phyloP scores from a whole-genome alignment of 257 asterid species.

The Cordia subcordata region DNA sequence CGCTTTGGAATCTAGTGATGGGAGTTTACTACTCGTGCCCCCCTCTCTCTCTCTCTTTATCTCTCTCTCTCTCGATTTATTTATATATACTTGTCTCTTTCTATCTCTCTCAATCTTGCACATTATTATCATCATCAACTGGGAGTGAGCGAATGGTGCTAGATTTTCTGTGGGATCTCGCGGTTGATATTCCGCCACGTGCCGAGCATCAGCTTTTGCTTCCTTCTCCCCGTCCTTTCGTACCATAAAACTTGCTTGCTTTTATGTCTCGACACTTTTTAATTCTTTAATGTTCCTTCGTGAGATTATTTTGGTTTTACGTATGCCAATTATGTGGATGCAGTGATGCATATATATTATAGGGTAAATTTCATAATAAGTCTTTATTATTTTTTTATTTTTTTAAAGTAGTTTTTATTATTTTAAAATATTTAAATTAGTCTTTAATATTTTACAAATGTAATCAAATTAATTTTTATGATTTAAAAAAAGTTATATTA shows the following conservation, averaged over 20 bases:
- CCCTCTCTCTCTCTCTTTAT: conserved; percentile 8
- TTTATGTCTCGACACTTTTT: conserved; percentile 54
- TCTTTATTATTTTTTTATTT: too few relatives aligned
- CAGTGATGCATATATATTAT: too few relatives aligned
- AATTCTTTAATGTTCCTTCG: conserved; percentile 3
- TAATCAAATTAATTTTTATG: too few relatives aligned
- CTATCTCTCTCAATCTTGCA: conserved; percentile 14
- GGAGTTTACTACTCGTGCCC: conserved; percentile 1
- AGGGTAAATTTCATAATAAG: too few relatives aligned
- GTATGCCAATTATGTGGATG: conserved; percentile 2
- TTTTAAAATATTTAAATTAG: too few relatives aligned
- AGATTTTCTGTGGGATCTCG: conserved; percentile 25
- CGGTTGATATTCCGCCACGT: conserved; percentile 37
- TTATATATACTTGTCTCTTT: conserved; percentile 7
- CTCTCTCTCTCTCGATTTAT: neutral
- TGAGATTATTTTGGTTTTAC: too few relatives aligned
- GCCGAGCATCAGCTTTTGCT: conserved; percentile 39
- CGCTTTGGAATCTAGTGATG: neutral
- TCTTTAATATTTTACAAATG: too few relatives aligned
- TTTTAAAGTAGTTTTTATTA: too few relatives aligned
- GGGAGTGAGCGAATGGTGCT: conserved; percentile 26
- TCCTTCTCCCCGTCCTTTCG: conserved; percentile 53
- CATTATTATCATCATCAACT: conserved; percentile 6
- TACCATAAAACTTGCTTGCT: conserved; percentile 77
- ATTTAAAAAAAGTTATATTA: too few relatives aligned